Evolutionary conservation across 176 grass and related monocot genomes (phyloP), one percentile per base, ranked within the genome.

Genomic region (Zoysia japonica): DNA sequence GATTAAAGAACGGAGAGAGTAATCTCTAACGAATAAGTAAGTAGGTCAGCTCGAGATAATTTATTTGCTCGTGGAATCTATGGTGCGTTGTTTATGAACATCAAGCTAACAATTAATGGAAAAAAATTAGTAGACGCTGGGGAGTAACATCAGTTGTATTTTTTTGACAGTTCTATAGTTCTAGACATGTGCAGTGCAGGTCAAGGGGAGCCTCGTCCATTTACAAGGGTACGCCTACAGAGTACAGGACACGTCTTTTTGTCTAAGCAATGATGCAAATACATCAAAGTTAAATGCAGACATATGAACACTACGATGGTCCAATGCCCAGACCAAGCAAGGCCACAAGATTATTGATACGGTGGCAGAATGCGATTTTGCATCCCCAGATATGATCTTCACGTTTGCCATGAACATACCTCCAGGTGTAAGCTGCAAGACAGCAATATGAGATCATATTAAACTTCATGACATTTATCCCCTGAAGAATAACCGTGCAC

Each of bases 381-480:
- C 36, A 70, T 54, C 59, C 59, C 36, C 14, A 76, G 72, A 52
- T 35, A 63, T 46, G 66, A 20, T 46, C 60, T 42, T 53, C 70
- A 19, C 59, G 72, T 44, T 65, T 60, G 66, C 14, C n/a, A 67
- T 71, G 48, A 76, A 75, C 40, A 72, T 74, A 80, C n/a, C 78
- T 43, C 47, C 82, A 77, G 37, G 42, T 51, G 77, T 76, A 72
- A 89, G 72, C 82, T 85, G 87, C 82, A 89, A 81, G 36, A 80
- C 82, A 81, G 87, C 82, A 89, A 81, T 43, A 80, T 9, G 11
- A 81, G 71, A 74, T 66, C 12, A 17, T 56, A 14, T 71, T 66
- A 42, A 28, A 81, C 71, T 71, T 81, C 82, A 81, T 13, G 3
- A 75, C 5, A 47, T 53, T 49, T 20, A 68, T 50, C 15, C 56